Evolutionary conservation across 495 filamentous ascomycete species (phyloP), one percentile per base, ranked within the genome.

Genomic region (Lineolata rhizophorae): DNA sequence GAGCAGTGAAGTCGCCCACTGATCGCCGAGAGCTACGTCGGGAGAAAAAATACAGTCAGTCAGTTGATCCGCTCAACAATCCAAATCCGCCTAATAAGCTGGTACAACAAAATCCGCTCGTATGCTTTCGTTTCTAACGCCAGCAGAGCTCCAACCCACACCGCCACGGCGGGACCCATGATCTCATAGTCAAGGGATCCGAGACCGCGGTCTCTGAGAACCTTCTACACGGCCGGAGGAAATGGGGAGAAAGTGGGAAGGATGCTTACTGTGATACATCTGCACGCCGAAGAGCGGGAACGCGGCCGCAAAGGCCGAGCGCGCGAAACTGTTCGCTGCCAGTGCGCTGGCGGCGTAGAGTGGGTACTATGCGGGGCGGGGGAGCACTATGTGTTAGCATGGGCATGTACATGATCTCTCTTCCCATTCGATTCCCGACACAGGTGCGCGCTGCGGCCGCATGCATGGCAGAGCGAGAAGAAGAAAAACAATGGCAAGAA

Each of bases 271-370:
- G 37, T 54, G 39, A 45, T 51, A 57, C 54, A 57, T 57, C 45
- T 75, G 70, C 4, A 69, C 61, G 8, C 69, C 70, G 50, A 80
- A 79, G 16, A 79, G 50, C 16, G 73, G 63, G 40, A 72, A 83
- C 42, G 69, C 70, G 46, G 80, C 84, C 37, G 72, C 85, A 58
- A 94, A 94, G 36, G 53, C 62, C 35, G 75, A 79, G 34, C 87
- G 64, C 29, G 74, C 64, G 51, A 93, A 81, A 31, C 67, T 74
- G 51, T 97, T 97, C 19, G 82, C 81, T 18, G 85, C 82, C 39
- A 94, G 56, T 4, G 83, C 81, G 28, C 67, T 76, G 17, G 87
- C 87, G 18, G 85, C 82, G 56, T 84, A 94, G 12, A 72, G 54
- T 3, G 85, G 84, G 49, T 91, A 52, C 48, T 48, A 19, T 27